Conservation (phyloP, 441 rosid genomes). For the Croton setiger region DNA sequence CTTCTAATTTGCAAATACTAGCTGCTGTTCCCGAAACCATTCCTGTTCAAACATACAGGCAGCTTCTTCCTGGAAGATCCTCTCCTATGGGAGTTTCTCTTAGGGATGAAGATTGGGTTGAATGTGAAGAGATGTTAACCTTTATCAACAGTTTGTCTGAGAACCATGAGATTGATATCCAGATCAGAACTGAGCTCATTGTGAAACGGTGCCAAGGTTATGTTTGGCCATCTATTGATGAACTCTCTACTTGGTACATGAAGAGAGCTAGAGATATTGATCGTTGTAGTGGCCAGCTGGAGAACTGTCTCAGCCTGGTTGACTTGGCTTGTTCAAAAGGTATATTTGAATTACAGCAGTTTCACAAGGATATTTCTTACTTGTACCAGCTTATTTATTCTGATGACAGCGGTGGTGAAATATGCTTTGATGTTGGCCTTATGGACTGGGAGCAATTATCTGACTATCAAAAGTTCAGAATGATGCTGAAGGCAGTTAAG, state of each 20-base stretch:
- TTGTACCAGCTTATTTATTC: conserved; percentile 75
- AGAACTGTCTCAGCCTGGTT: conserved; percentile 75
- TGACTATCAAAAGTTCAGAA: conserved; percentile 82
- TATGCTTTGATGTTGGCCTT: conserved; percentile 59
- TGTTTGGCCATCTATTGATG: conserved; percentile 72
- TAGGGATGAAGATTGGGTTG: conserved; percentile 99
- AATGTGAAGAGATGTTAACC: conserved; percentile 72
- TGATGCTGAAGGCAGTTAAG: conserved; percentile 70
- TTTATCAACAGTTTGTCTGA: conserved; percentile 58
- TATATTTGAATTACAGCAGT: conserved; percentile 61
- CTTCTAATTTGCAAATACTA: conserved; percentile 64
- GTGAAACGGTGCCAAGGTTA: conserved; percentile 53
- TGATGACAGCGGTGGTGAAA: conserved; percentile 49
- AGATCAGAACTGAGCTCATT: conserved; percentile 77
- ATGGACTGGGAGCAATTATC: conserved; percentile 75
- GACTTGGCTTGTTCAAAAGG: conserved; percentile 83
- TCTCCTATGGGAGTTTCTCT: conserved; percentile 64
- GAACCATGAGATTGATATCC: conserved; percentile 41
- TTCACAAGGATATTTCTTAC: conserved; percentile 73
- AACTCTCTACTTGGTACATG: conserved; percentile 79
- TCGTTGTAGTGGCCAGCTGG: conserved; percentile 84
- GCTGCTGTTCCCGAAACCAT: conserved; percentile 93
- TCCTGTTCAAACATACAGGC: conserved; percentile 79
- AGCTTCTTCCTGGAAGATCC: conserved; percentile 89
- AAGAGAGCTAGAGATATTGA: conserved; percentile 89